Evolutionary conservation across 345 rosid genomes (phyloP), one percentile per base, ranked within the genome.

Genomic region (Jatropha curcas): DNA sequence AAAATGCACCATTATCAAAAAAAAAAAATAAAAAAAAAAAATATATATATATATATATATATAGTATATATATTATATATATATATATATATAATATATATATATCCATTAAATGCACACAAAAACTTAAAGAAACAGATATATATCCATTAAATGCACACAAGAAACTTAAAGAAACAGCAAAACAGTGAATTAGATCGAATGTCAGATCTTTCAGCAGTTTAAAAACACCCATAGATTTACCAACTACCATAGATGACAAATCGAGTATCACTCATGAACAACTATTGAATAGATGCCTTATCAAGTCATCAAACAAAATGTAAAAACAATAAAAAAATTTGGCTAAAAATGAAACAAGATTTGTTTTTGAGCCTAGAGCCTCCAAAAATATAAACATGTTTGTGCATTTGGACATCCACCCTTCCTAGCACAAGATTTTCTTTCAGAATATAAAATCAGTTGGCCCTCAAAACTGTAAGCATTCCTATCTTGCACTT

Each of bases 321-420:
- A 59, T 31, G 11, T 24, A 19, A 22, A 25, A 9, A 7, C 22
- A 39, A 16, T 70, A 7, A 14, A 17, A n/a, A 22, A 41, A 16
- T 56, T 17, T 1, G 39, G 1, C 50, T n/a, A 59, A 28, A 41
- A 13, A 41, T 25, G 1, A 59, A 37, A 30, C n/a, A 22, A 16
- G 1, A 17, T 4, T 4, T 3, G 31, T 12, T 28, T 30, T 46
- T 0, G 41, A 20, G 16, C 22, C 16, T 13, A 11, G 13, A 27
- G 41, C 39, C 34, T 7, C 51, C 33, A 41, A 41, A 63, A 27
- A 19, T n/a, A n/a, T n/a, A n/a, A 53, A 46, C 12, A 30, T 28
- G 37, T 65, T 64, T 64, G n/a, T 45, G 52, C 70, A 48, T 31
- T 52, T 50, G 39, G 30, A 34, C n/a, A n/a, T 52, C 14, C 71